Evolutionary conservation across 148 eudicot species (phyloP).

Genomic region (Heliosperma pusillum): DNA sequence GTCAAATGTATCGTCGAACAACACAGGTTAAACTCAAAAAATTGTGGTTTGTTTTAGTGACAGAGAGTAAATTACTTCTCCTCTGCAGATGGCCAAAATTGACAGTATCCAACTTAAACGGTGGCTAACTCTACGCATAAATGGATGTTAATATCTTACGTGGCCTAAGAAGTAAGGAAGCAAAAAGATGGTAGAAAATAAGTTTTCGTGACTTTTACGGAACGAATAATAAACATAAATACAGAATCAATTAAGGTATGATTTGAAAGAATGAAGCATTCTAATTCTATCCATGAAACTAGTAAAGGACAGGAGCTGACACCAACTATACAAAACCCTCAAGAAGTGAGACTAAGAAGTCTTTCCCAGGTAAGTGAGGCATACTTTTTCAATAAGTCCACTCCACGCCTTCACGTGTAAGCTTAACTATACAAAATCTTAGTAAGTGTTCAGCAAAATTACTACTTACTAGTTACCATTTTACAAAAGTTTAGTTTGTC

Average conservation of each 20-base stretch:
- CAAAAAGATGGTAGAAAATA: background rate
- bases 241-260: background rate
- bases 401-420: too few relatives aligned
- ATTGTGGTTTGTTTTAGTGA: background rate
- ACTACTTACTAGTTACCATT: too few relatives aligned
- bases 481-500: too few relatives aligned
- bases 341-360: too few relatives aligned
- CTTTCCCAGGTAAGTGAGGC: too few relatives aligned
- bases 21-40: background rate
- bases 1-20: slow-evolving; percentile 1
- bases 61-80: background rate
- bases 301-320: background rate
- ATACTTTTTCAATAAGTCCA: too few relatives aligned
- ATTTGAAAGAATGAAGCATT: background rate
- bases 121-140: background rate
- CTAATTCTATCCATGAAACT: background rate
- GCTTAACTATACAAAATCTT: too few relatives aligned
- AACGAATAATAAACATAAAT: background rate
- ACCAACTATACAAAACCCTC: too few relatives aligned
- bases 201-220: background rate
- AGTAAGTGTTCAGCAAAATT: too few relatives aligned
- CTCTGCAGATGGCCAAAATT: background rate
- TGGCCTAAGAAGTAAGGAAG: background rate
- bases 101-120: slow-evolving; percentile 1
- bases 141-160: background rate